Conservation (phyloP, 352 stramenopile species). For the Blastocystis sp. region DNA sequence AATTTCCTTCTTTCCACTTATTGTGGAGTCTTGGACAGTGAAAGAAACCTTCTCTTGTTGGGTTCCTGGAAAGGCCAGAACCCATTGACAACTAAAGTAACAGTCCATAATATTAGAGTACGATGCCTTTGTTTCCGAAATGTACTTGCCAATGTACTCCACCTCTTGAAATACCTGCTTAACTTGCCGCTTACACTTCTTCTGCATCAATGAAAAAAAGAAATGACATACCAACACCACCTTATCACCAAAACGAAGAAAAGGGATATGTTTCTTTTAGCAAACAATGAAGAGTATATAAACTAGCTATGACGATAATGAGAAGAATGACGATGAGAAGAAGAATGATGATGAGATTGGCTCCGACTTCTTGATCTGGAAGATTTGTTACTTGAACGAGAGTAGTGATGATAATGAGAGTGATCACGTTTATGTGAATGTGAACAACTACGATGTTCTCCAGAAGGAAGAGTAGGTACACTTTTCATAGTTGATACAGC, state of each 20-base stretch:
- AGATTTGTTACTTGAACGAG: background rate
- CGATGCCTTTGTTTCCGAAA: constrained; percentile 46
- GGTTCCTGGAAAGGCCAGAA: constrained; percentile 4
- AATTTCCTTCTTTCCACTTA: constrained; percentile 57
- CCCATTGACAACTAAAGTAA: constrained; percentile 37
- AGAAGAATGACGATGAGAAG: background rate
- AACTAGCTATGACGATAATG: background rate
- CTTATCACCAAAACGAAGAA: background rate
- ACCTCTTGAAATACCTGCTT: constrained; percentile 21
- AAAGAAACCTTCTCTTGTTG: constrained; percentile 43
- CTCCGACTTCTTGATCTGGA: background rate
- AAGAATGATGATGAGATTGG: background rate
- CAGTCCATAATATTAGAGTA: background rate
- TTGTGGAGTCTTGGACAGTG: constrained; percentile 34
- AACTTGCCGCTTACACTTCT: background rate
- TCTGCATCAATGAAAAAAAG: constrained; percentile 11
- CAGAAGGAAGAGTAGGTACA: background rate
- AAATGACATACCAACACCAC: background rate
- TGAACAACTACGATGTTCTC: background rate
- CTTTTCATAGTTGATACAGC: too few relatives aligned
- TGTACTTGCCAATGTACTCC: constrained; percentile 32
- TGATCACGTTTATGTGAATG: background rate
- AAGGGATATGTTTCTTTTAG: background rate
- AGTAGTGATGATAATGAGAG: background rate
- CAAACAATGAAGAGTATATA: background rate